A percentile compares a stretch with the other conserved stretches of the same genome.
Evolutionary conservation across 2,329 filamentous ascomycete genomes (phyloP).

Genomic region (Sporothrix globosa): DNA sequence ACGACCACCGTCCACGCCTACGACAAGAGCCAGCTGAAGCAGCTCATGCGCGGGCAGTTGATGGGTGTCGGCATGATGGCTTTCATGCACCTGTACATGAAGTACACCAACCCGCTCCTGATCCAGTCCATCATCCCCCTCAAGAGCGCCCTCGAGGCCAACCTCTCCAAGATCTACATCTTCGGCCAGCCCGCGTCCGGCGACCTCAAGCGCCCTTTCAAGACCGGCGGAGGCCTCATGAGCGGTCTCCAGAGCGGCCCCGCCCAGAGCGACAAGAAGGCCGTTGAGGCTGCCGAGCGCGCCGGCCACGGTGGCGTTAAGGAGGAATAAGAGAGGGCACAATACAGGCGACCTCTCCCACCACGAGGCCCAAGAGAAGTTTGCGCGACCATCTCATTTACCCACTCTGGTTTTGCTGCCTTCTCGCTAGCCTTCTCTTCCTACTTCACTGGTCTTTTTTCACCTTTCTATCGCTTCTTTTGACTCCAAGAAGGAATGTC

Average conservation of each 20-base stretch:
- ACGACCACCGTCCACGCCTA: constrained; percentile 97
- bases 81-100: constrained; percentile 98
- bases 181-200: constrained; percentile 84
- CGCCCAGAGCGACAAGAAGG: constrained; percentile 90
- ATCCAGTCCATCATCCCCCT: constrained; percentile 99
- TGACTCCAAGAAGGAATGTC: background rate
- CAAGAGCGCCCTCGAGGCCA: constrained; percentile 93
- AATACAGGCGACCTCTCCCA: background rate
- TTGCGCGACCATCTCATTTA: background rate
- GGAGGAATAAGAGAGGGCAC: constrained; percentile 63
- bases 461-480: background rate
- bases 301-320: constrained; percentile 71
- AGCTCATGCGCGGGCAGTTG: constrained; percentile 83
- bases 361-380: background rate
- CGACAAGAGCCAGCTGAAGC: constrained; percentile 82
- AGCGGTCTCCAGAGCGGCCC: constrained; percentile 71
- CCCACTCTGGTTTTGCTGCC: background rate
- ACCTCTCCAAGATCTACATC: constrained; percentile 93
- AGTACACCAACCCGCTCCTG: constrained; percentile 98
- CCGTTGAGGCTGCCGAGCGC: constrained; percentile 78
- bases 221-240: constrained; percentile 81
- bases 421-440: background rate
- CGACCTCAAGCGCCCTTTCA: constrained; percentile 95
- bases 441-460: background rate
- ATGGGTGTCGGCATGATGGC: constrained; percentile 98